Evolutionary conservation across 768 basidiomycete species (phyloP), one percentile per base, ranked within the genome.

Genomic region (Phlegmacium glaucopus): DNA sequence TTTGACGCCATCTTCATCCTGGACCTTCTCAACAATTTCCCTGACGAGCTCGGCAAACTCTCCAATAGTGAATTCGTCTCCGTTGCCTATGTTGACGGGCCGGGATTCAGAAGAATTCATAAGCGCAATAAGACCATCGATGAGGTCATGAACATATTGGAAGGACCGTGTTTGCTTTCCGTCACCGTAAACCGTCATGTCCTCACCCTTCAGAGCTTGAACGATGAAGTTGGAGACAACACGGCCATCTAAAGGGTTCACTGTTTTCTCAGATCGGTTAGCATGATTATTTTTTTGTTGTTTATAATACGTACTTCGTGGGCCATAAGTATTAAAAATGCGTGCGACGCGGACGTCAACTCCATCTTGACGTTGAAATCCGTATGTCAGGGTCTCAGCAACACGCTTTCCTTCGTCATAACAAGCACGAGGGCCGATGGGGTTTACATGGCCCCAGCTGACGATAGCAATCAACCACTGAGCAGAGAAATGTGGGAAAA

Each of bases 321-420:
- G 87, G 65, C 90, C 92, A 59, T 90, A 95, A 16, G 92, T 94
- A 66, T 99, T 99, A 79, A 99, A 99, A 59, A 99, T 99, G 54
- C 96, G 90, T 3, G 94, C 94, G 35, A 99, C 94, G 46, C 94
- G 86, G 44, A 98, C 91, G 57, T 97, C 90, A 50, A 99, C 94
- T 46, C 85, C 84, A 61, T 98, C 93, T 65, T 96, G 96, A 49
- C 89, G 78, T 54, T 90, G 87, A 76, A 88, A 98, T 34, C 94
- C 94, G 61, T 98, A 99, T 6, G 95, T 94, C 54, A 99, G 70
- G 13, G 95, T 96, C 72, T 99, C 96, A 34, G 96, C 95, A 32
- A 98, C 95, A 58, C 96, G 93, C 73, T 99, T 99, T 41, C 96
- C 96, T 70, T 99, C 96, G 62, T 99, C 96, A 63, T 99, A 99